Base-by-base conservation (phyloP, 495 filamentous ascomycete genomes). In the Xylaria grammica region DNA sequence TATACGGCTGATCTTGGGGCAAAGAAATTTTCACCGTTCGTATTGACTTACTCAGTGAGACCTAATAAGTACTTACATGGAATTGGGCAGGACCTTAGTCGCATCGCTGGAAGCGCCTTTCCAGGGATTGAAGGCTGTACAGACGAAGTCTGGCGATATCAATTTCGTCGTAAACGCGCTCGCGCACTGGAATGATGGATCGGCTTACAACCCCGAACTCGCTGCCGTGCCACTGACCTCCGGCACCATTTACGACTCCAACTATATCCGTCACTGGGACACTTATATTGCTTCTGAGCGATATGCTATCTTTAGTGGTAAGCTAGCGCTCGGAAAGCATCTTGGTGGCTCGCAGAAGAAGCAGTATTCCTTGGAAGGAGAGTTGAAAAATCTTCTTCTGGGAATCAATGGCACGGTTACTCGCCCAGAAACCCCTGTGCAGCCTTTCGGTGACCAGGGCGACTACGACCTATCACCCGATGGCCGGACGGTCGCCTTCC, bases 191-290 rank as follows among this genome's bases (percentile, higher is more conserved):
- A 15, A 60, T 6, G 45, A 60, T 6, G 57, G 57, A 38, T 34
- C 42, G 20, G 57, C 57, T 0, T 87, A 86, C 71, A 89, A 90
- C 52, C 65, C 74, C 8, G 76, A 86, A 49, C 70, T 78, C 0
- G 85, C 76, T 3, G 66, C 72, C 24, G 78, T 76, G 15, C 78
- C 79, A 13, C 62, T 75, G 13, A 81, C 82, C 42, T 78, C 82
- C 20, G 87, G 80, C 1, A 77, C 79, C 27, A 77, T 88, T 38
- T 89, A 89, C 56, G 79, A 82, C 60, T 81, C 79, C 60, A 78
- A 86, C 53, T 89, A 85, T 67, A 79, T 85, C 42, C 81, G 87
- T 38, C 86, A 90, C 67, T 90, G 87, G 87, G 85, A 89, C 62
- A 69, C 65, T 19, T 89, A 84, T 60, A 75, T 88, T 15, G 81